Base-by-base conservation (phyloP, 78 protist genomes). In the Creolimax fragrantissima region DNA sequence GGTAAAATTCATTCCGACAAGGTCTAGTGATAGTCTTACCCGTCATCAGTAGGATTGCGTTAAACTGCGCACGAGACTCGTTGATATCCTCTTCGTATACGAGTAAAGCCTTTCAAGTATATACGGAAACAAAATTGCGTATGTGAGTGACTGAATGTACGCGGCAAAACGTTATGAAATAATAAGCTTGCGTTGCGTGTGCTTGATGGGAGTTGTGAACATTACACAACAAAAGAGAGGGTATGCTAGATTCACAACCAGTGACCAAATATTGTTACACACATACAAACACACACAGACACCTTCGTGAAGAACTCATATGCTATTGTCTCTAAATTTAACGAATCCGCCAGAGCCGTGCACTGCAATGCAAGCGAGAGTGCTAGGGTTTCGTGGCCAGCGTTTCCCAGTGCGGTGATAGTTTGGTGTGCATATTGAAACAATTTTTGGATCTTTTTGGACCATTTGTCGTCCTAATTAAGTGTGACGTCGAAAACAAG, bases 21-120 rank as follows among this genome's bases (percentile, higher is more conserved):
- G n/a, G n/a, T n/a, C n/a, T n/a, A n/a, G n/a, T n/a, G n/a, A n/a
- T n/a, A n/a, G n/a, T n/a, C n/a, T n/a, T 39, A 85, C 89, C 89
- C 83, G 95, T 92, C 43, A 96, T 47, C 41, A 94, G 43, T 11
- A 85, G 35, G 66, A 98, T 42, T 3, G 96, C 96, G 3, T n/a
- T 44, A 17, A 88, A 35, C 91, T 96, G 98, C 4, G 92, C 92
- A 90, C 89, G 89, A 67, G 95, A 89, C 67, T 96, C 98, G 3
- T 95, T 44, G 47, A 96, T 89, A 41, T 95, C 97, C 43, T 97
- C 99, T 92, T 98, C 99, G 95, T 94, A 98, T 74, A 96, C 41
- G 2, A 88, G 2, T 58, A 97, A 94, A 2, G 99, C 99, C 93
- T 96, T 90, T 3, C 5, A 24, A 39, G 67, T 24, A 85, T 43